Evolutionary conservation across 768 basidiomycete genomes (phyloP), one percentile per base, ranked within the genome.

Genomic region (Mycena vitilis): DNA sequence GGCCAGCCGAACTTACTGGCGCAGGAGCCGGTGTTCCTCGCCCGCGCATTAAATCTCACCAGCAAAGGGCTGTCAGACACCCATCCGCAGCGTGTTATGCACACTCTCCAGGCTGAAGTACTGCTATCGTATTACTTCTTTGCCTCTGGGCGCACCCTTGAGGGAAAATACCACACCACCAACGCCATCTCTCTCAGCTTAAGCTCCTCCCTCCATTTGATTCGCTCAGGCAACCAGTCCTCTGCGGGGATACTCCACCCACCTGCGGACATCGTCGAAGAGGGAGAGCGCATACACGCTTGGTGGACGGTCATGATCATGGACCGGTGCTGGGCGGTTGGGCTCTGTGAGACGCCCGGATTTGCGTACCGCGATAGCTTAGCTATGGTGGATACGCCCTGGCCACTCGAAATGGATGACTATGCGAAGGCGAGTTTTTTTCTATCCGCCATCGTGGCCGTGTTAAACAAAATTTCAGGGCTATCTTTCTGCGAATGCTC

Each of bases 121-220:
- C 79, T 92, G 23, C 80, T 91, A 23, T 77, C 86, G 2, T 81
- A 82, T 61, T 90, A 87, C 71, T 87, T 90, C 74, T 86, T 88
- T 67, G 78, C 82, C 18, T 78, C 81, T 25, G 87, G 85, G 25
- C 80, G 87, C 23, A 73, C 81, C 18, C 76, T 88, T 10, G 89
- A 84, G 67, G 83, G 79, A 10, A 77, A 79, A 57, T 82, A 81
- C 66, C 81, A 87, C 77, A 68, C 85, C 73, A 55, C 80, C 66
- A 75, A 77, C 5, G 82, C 80, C 2, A 75, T 81, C 6, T 80
- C 82, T 0, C 77, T 81, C 9, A 72, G 74, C 1, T 66, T 83
- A 48, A 78, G 81, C 47, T 74, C 81, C 30, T 79, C 78, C 9
- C 69, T 88, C 25, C 80, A 86, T 64, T 76, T 76, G 52, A 78